phyloP scores from a whole-genome alignment of 345 rosid genomes.

The Eucalyptus sp. region DNA sequence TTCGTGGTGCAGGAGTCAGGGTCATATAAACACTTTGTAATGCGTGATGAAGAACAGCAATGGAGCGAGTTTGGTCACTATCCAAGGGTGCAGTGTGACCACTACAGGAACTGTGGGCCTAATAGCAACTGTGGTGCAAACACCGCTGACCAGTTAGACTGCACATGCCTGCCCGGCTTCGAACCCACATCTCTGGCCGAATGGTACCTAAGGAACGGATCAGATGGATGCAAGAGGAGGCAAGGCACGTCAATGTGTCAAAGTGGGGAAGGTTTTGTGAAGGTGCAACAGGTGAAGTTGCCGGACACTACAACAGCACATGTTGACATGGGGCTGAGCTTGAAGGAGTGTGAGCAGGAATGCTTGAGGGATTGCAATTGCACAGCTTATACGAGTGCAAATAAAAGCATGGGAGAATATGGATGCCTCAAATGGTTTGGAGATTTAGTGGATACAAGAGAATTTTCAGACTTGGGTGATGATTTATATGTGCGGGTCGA shows the following conservation, averaged over 20 bases:
- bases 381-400: conserved; percentile 5
- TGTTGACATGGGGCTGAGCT: neutral
- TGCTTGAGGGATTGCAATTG: conserved; percentile 20
- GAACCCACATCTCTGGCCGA: conserved; percentile 23
- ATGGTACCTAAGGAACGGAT: conserved; percentile 33
- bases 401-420: neutral
- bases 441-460: conserved; percentile 3
- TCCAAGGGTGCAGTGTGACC: conserved; percentile 59
- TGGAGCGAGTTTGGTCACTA: conserved; percentile 31
- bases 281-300: neutral
- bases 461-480: neutral
- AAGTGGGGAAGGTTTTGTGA: conserved; percentile 41
- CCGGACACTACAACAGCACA: neutral
- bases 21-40: conserved; percentile 12
- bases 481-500: neutral
- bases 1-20: conserved; percentile 42
- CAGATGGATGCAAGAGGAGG: conserved; percentile 37
- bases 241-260: neutral
- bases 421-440: conserved; percentile 25
- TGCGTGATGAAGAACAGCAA: conserved; percentile 15
- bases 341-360: conserved; percentile 4
- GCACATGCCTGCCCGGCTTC: conserved; percentile 50
- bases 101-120: conserved; percentile 36
- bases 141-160: conserved; percentile 8
- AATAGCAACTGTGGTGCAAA: conserved; percentile 27